These are phyloP conservation scores for Tylopilus plumbeoviolaceoides DNA, from an alignment of 768 basidiomycete species.

Conservation along the genomic window DNA sequence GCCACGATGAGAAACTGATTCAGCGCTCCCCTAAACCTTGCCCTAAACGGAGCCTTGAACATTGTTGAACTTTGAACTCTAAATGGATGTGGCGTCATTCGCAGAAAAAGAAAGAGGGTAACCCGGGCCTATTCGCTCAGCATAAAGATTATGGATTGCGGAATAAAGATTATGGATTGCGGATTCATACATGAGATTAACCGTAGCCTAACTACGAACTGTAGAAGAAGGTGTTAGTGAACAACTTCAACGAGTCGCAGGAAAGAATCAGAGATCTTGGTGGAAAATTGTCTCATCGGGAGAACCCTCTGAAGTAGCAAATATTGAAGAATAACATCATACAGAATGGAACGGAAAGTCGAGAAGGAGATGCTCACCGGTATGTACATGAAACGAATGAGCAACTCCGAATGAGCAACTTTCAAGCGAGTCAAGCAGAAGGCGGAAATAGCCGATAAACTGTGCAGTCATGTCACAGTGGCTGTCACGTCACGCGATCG, in stretches of 20 bases:
- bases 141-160: neutral
- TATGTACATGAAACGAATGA: neutral
- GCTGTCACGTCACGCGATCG: constrained; percentile 48
- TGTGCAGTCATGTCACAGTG: constrained; percentile 64
- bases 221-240: constrained; percentile 4
- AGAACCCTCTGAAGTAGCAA: constrained; percentile 64
- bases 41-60: too few relatives aligned
- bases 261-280: constrained; percentile 63
- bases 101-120: too few relatives aligned
- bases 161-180: neutral
- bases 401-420: neutral
- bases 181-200: neutral
- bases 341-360: neutral
- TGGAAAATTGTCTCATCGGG: constrained; percentile 62
- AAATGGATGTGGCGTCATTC: too few relatives aligned
- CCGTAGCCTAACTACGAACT: neutral
- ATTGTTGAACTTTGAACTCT: too few relatives aligned
- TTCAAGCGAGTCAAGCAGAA: neutral
- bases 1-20: too few relatives aligned
- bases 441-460: constrained; percentile 38
- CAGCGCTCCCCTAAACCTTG: too few relatives aligned
- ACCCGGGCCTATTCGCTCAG: neutral
- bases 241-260: neutral
- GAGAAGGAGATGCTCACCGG: constrained; percentile 15
- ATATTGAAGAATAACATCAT: constrained; percentile 53